Base-by-base conservation (phyloP, 225 moss, liverwort and hornwort genomes). In the Marchantia paleacea region DNA sequence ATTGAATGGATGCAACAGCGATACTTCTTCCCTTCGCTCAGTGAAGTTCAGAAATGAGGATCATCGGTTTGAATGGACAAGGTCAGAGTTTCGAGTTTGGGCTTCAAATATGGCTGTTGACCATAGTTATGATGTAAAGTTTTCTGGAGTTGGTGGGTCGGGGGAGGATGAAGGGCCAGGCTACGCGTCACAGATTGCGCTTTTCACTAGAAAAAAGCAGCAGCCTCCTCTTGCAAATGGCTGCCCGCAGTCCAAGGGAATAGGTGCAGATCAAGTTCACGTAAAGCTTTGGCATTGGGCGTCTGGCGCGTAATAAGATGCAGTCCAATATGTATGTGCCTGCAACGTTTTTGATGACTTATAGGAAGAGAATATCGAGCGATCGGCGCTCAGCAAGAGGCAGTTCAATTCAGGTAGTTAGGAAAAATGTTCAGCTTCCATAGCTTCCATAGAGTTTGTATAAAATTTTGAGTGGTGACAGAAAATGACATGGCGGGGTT, bases 11-110 rank as follows among this genome's bases (percentile, higher is more conserved):
- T 39, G 57, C 29, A 78, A 89, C 69, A 76, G 78, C 25, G 65
- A 50, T 60, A 26, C 30, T 15, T 12, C 66, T 28, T 71, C 47
- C 49, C 80, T 77, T 75, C 80, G 91, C 63, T 81, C 87, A n/a
- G 83, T 90, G 3, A 99, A 92, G 68, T 89, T 99, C 25, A 89
- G 99, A 83, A 99, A 99, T 77, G 96, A 95, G 60, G 99, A 99
- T 83, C 99, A 99, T 81, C 82, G 99, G 82, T 99, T 99, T 82
- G 99, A 99, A 76, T 99, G 99, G 99, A 99, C 93, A 24, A 85
- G 99, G 80, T 89, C 91, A 50, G 92, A 99, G 80, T 99, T 99
- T 67, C 90, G 92, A 76, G 80, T 84, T 10, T 99, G 99, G 99
- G 95, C 95, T 18, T 85, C 76, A 68, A 82, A 79, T 4, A 84